These are phyloP conservation scores for Aquilaria sinensis DNA, from an alignment of 345 rosid genomes.

Conservation along the genomic window DNA sequence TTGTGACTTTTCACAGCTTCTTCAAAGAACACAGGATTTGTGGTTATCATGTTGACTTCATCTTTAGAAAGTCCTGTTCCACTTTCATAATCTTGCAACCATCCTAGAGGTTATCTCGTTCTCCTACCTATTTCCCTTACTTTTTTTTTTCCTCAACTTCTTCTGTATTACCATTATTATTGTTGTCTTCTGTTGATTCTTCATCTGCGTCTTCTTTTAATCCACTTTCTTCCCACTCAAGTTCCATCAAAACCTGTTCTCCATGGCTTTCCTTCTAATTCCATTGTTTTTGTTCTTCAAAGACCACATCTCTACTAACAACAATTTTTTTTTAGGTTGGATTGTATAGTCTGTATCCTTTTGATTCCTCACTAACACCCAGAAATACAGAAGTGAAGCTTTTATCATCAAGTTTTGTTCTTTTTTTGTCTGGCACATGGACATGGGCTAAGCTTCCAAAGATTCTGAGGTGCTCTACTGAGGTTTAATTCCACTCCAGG, in stretches of 20 bases:
- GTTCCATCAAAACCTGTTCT: neutral
- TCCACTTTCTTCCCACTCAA: neutral
- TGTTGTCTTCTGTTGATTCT: neutral
- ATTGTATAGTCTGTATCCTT: neutral
- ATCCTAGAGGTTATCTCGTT: neutral
- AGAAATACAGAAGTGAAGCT: neutral
- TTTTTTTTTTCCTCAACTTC: neutral
- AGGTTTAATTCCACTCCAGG: too few species aligned
- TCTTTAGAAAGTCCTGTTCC: too few species aligned
- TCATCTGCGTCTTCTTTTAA: neutral
- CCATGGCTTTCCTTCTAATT: neutral
- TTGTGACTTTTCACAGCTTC: too few species aligned
- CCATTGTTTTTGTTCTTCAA: too few species aligned
- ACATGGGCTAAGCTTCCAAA: slow-evolving; percentile 2
- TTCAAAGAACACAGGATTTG: too few species aligned
- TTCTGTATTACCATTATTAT: neutral
- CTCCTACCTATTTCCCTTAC: neutral
- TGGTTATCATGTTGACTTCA: too few species aligned
- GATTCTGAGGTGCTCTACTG: neutral
- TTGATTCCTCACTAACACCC: neutral
- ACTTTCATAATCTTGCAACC: too few species aligned
- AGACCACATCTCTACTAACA: too few species aligned
- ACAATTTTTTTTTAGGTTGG: too few species aligned
- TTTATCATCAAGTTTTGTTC: neutral
- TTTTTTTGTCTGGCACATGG: neutral